Evolutionary conservation across 148 eudicot genomes (phyloP), one percentile per base, ranked within the genome.

Genomic region (Suaeda aralocaspica): DNA sequence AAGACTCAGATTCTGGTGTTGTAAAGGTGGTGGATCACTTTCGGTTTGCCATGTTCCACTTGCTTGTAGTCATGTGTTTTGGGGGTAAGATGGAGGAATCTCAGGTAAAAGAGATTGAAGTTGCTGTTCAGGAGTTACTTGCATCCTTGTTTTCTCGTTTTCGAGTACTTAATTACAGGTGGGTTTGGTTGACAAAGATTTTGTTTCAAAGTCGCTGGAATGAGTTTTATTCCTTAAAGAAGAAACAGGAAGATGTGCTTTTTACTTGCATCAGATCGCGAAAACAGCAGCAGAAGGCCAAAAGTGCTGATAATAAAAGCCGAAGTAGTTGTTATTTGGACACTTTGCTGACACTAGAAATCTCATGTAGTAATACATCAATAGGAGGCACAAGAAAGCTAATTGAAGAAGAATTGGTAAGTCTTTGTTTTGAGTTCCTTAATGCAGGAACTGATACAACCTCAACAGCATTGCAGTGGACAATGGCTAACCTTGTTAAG

Each of bases 371-470:
- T 59, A 71, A 55, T 6, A 42, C n/a, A n/a, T n/a, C n/a, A n/a
- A n/a, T n/a, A n/a, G n/a, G n/a, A n/a, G n/a, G 76, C 30, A 83
- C 83, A 64, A 72, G 77, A 36, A 72, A 76, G 71, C 66, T 80
- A 45, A 72, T 53, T 0, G 83, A 83, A 12, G 77, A 25, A 2
- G 88, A 91, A 78, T 65, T 85, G 19, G 68, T 75, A 19, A 29
- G 66, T 9, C 49, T 64, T 3, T 86, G 91, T 75, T 59, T 79
- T 1, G 88, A 90, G 33, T 86, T 90, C 72, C 83, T 90, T 0
- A 81, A 71, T 29, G 96, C 77, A 0, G 93, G 96, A 34, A 86
- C 91, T 2, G 91, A 90, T 66, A 90, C 92, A 16, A 88, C 96
- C 25, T 62, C 88, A 5, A 90, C 90, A 0, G 82, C 89, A 2